Percentiles rank a stretch among this genome's conserved stretches.
These are phyloP conservation scores for Mimosa bimucronata DNA, from an alignment of 306 rosid species.

Conservation along the genomic window DNA sequence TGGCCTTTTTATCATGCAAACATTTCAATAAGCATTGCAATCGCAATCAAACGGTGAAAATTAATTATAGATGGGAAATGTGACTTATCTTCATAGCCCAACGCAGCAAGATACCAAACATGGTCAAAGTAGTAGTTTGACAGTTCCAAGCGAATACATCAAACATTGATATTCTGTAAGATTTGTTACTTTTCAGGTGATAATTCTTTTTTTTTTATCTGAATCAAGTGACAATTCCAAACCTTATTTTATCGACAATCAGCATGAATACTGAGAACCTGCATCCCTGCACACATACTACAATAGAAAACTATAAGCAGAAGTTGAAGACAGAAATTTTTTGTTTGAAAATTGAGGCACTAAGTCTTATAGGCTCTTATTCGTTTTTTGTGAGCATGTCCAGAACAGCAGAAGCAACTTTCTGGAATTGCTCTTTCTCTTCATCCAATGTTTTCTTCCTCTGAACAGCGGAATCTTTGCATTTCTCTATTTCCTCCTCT, in stretches of 20 bases:
- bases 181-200: not conserved
- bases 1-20: not conserved
- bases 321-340: not conserved
- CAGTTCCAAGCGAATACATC: too few species aligned
- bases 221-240: not conserved
- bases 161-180: not conserved
- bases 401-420: slow-evolving; percentile 58
- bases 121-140: not conserved
- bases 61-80: not conserved
- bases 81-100: not conserved
- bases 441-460: slow-evolving; percentile 57
- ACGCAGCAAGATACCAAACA: not conserved
- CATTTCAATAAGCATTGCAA: not conserved
- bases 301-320: not conserved
- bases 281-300: not conserved
- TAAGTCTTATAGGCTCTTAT: slow-evolving; percentile 35
- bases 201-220: too few species aligned
- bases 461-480: slow-evolving; percentile 49
- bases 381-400: slow-evolving; percentile 52
- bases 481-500: slow-evolving; percentile 57
- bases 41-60: not conserved
- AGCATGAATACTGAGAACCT: not conserved
- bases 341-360: not conserved
- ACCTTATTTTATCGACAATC: slow-evolving; percentile 1
- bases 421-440: slow-evolving; percentile 59